phyloP scores from a whole-genome alignment of 768 basidiomycete species.

The Rhizopogon vulgaris region DNA sequence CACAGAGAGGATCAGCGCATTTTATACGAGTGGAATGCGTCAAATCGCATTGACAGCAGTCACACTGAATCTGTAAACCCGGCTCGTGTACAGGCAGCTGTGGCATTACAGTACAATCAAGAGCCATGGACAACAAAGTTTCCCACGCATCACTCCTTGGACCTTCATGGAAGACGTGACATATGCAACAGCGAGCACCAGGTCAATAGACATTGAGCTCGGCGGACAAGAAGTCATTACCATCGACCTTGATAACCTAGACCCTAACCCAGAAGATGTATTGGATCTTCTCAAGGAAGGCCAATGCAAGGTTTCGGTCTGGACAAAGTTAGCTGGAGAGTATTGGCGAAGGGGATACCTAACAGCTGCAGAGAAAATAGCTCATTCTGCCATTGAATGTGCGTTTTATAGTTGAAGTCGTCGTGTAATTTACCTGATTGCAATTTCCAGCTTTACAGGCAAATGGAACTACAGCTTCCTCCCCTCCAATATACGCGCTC shows the following conservation, averaged over 20 bases:
- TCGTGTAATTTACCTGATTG: constrained; percentile 2
- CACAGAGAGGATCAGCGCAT: constrained; percentile 80
- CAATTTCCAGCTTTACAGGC: constrained; percentile 41
- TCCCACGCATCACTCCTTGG: too few species aligned
- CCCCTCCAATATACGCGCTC: constrained; percentile 73
- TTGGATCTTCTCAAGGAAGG: constrained; percentile 68
- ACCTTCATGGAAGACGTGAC: constrained; percentile 10
- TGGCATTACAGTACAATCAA: too few species aligned
- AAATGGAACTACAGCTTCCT: constrained; percentile 41
- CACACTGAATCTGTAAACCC: constrained; percentile 79
- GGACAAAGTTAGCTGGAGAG: constrained; percentile 81
- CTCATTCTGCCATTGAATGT: constrained; percentile 62
- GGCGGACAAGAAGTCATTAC: constrained; percentile 83
- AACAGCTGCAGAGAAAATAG: constrained; percentile 73
- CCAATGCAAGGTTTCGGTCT: constrained; percentile 65
- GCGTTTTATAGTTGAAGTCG: constrained; percentile 18
- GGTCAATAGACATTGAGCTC: constrained; percentile 69
- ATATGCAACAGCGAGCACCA: constrained; percentile 4
- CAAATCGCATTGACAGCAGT: constrained; percentile 78
- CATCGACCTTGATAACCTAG: constrained; percentile 83
- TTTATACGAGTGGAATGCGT: constrained; percentile 97
- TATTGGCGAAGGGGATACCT: constrained; percentile 79
- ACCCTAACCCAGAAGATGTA: constrained; percentile 71
- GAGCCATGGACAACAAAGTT: too few species aligned
- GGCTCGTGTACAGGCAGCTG: constrained; percentile 59